Evolutionary conservation across 164 flowering plant species (phyloP).

Genomic region (Magnolia sinica): DNA sequence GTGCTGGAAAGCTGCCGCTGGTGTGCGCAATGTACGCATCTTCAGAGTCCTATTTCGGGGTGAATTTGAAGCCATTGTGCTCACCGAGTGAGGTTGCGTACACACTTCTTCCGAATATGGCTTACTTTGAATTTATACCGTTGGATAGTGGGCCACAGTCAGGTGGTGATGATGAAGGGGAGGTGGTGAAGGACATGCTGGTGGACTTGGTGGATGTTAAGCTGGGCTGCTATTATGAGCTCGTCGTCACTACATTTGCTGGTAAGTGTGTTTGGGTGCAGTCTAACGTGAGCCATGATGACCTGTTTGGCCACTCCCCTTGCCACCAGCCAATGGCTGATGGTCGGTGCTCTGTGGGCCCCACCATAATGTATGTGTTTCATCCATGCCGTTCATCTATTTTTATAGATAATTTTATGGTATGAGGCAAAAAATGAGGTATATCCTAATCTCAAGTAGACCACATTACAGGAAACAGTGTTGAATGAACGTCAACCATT

Average conservation of each 20-base stretch:
- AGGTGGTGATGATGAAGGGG: constrained; percentile 41
- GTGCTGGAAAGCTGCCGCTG: constrained; percentile 56
- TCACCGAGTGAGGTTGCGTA: constrained; percentile 61
- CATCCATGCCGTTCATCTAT: too few relatives aligned
- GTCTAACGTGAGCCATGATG: not conserved
- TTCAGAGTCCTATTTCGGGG: constrained; percentile 81
- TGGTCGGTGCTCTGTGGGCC: too few relatives aligned
- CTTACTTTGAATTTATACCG: constrained; percentile 69
- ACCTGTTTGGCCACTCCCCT: too few relatives aligned
- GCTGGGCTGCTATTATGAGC: constrained; percentile 61
- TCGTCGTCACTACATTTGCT: constrained; percentile 79
- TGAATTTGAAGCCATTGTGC: constrained; percentile 68
- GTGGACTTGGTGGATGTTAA: constrained; percentile 60
- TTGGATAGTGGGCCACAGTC: constrained; percentile 40
- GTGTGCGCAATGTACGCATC: constrained; percentile 82
- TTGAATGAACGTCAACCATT: too few relatives aligned
- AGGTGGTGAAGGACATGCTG: constrained; percentile 29
- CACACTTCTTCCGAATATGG: constrained; percentile 81
- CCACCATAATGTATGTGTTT: too few relatives aligned
- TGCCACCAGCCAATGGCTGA: too few relatives aligned
- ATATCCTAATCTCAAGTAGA: too few relatives aligned
- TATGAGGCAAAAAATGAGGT: too few relatives aligned
- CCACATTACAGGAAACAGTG: too few relatives aligned
- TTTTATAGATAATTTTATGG: too few relatives aligned
- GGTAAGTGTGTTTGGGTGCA: constrained; percentile 33